A percentile compares a stretch with the other conserved stretches of the same genome.
These are phyloP conservation scores for Tetraselmis striata DNA, from an alignment of 139 green algal genomes.

Conservation along the genomic window DNA sequence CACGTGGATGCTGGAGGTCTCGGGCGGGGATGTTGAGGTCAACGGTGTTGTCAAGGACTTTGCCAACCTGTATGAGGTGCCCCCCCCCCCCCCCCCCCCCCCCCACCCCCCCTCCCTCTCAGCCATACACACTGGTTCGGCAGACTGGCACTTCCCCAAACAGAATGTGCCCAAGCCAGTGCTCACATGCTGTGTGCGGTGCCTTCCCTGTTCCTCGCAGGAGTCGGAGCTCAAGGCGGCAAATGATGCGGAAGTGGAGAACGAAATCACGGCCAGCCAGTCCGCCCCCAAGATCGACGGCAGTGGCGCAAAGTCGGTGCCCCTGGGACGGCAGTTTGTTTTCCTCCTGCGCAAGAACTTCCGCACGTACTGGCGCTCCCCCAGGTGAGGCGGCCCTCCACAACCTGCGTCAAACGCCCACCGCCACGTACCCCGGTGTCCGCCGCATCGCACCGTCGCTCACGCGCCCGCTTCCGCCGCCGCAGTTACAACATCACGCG, in stretches of 20 bases:
- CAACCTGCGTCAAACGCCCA: too few relatives aligned
- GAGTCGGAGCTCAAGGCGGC: neutral
- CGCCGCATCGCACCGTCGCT: too few relatives aligned
- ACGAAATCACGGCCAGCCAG: neutral
- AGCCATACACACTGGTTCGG: neutral
- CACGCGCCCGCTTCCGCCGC: too few relatives aligned
- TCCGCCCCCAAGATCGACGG: neutral
- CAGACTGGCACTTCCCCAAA: neutral
- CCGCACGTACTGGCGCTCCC: constrained; percentile 2
- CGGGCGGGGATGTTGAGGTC: constrained; percentile 4
- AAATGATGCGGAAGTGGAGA: neutral
- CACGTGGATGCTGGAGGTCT: constrained; percentile 40
- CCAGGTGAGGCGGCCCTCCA: too few relatives aligned
- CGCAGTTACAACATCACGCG: constrained; percentile 5
- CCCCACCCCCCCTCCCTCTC: too few relatives aligned
- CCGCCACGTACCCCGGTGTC: too few relatives aligned
- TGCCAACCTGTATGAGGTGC: neutral
- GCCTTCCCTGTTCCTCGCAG: too few relatives aligned
- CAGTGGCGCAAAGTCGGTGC: neutral
- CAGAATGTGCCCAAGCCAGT: neutral
- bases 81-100: too few relatives aligned
- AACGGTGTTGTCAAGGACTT: neutral
- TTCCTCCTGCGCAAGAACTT: neutral
- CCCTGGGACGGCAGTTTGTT: neutral
- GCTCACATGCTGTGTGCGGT: neutral